Evolutionary conservation across 148 eudicot genomes (phyloP), one percentile per base, ranked within the genome.

Genomic region (Chenopodium quinoa): DNA sequence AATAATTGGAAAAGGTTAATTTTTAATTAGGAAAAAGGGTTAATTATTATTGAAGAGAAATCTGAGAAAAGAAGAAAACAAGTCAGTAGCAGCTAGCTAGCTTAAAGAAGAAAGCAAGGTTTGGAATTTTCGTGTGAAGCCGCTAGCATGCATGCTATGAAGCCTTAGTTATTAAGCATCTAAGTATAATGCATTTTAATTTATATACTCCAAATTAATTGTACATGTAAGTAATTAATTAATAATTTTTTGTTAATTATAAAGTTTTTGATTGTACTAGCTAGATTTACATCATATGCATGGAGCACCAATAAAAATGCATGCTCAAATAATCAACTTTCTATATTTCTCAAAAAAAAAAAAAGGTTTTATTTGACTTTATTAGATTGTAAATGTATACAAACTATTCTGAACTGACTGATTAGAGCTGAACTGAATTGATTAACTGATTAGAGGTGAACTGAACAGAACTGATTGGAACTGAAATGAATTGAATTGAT

Each of bases 101-200:
- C 68, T 32, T 4, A 60, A 20, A n/a, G 73, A 71, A 58, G 52
- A 76, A 82, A 82, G 75, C 47, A 68, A 67, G 56, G 75, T 82
- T 75, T 82, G 80, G 79, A 76, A 82, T 54, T 68, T 75, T 68
- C 75, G 68, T 32, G 2, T 9, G 79, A 69, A 66, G 34, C 54
- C 69, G 67, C 83, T 66, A 16, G 37, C 47, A 69, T 40, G 12
- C 64, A 11, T 54, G 22, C 44, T 7, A 58, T 4, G 80, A 72
- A 80, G 73, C n/a, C 83, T 80, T 80, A 80, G 83, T 64, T 64
- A 31, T 32, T 73, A 80, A 80, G 83, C 65, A 56, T 72, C 40
- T 71, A 23, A 56, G 1, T 56, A 25, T 10, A n/a, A 25, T 1
- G 19, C 1, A 19, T 3, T 58, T 58, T 31, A 31, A 31, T 31